phyloP scores from a whole-genome alignment of 208 protist species.

The Trichomonas vaginalis region DNA sequence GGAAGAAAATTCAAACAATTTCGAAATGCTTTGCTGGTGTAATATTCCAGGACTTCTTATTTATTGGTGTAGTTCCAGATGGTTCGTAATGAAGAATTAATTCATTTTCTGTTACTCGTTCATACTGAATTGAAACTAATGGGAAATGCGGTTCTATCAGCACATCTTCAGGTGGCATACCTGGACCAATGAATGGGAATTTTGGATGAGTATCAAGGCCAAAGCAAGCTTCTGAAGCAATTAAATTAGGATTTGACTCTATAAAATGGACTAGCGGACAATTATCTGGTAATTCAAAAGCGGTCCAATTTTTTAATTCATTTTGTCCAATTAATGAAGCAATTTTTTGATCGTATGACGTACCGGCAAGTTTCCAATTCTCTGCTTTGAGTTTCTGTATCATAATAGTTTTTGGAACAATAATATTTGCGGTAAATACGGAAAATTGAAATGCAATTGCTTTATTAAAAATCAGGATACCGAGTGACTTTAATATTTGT shows the following conservation, averaged over 20 bases:
- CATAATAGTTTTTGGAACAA: not conserved
- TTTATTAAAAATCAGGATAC: not conserved
- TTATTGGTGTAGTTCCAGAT: not conserved
- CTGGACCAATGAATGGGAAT: not conserved
- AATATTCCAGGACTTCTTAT: not conserved
- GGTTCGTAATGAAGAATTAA: not conserved
- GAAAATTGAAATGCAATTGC: not conserved
- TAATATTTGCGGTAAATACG: not conserved
- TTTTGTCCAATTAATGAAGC: not conserved
- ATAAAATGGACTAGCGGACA: not conserved
- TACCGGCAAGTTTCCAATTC: not conserved
- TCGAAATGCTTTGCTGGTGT: not conserved
- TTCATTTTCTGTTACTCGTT: not conserved
- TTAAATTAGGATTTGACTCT: not conserved
- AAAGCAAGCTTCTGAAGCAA: not conserved
- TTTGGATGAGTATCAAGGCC: not conserved
- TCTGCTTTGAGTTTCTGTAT: not conserved
- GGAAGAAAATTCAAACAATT: not conserved
- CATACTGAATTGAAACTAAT: conserved; percentile 9
- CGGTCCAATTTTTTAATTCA: not conserved
- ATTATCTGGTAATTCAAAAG: not conserved
- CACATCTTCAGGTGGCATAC: not conserved
- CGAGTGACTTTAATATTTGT: not conserved
- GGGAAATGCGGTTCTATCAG: not conserved
- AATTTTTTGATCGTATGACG: not conserved